phyloP scores from a whole-genome alignment of 2,329 filamentous ascomycete genomes.

The Aureobasidium sp. region DNA sequence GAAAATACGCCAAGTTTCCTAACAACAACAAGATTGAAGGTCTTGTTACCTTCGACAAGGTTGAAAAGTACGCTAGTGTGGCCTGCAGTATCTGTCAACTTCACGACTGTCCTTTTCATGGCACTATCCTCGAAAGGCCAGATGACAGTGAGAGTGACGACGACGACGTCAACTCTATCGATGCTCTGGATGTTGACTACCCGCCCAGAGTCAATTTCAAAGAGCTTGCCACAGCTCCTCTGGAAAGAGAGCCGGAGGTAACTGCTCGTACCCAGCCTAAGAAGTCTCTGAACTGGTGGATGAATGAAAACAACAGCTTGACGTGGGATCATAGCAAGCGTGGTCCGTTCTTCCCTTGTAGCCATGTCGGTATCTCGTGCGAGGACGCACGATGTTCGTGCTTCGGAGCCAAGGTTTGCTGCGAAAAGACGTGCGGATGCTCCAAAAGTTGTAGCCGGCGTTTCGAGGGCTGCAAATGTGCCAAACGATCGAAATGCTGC shows the following conservation, averaged over 20 bases:
- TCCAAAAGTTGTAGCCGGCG: conserved; percentile 62
- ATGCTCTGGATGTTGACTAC: conserved; percentile 33
- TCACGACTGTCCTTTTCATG: conserved; percentile 46
- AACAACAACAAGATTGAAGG: conserved; percentile 26
- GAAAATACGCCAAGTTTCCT: conserved; percentile 10
- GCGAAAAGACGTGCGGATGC: conserved; percentile 79
- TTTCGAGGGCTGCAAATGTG: conserved; percentile 48
- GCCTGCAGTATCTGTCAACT: conserved; percentile 23
- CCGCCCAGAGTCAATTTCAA: conserved; percentile 35
- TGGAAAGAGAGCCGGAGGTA: not conserved
- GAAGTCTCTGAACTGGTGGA: conserved; percentile 16
- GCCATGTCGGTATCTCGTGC: conserved; percentile 72
- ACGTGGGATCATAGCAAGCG: conserved; percentile 45
- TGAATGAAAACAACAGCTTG: conserved; percentile 23
- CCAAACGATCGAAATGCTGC: conserved; percentile 47
- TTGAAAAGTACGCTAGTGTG: conserved; percentile 22
- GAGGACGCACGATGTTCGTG: conserved; percentile 69
- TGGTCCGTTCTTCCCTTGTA: conserved; percentile 70
- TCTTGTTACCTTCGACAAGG: conserved; percentile 13
- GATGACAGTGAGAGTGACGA: conserved; percentile 24
- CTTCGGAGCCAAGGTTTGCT: conserved; percentile 66
- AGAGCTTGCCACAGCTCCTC: conserved; percentile 25
- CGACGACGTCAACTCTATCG: conserved; percentile 26
- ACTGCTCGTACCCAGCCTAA: not conserved
- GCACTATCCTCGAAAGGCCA: conserved; percentile 39